These are phyloP conservation scores for Neurospora sp. DNA, from an alignment of 495 filamentous ascomycete species.

Conservation along the genomic window DNA sequence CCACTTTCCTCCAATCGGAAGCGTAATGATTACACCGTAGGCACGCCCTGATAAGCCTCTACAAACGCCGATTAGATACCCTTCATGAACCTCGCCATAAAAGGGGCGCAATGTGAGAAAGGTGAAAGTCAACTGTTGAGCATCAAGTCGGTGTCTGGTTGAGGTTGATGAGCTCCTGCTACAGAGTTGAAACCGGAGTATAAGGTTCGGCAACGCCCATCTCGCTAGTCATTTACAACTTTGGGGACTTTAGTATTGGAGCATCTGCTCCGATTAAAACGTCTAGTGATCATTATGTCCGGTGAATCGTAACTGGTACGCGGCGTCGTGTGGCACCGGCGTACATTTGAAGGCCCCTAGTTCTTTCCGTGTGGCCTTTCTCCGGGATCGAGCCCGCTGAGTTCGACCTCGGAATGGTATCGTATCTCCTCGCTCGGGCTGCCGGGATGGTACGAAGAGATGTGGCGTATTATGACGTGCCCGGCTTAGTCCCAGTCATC, in stretches of 20 bases:
- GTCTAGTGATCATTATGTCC: background rate
- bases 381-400: background rate
- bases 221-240: background rate
- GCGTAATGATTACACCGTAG: background rate
- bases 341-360: background rate
- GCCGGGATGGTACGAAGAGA: background rate
- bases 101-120: background rate
- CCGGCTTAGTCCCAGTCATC: conserved; percentile 65
- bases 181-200: background rate
- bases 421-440: background rate
- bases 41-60: background rate
- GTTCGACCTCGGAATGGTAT: background rate
- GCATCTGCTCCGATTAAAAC: background rate
- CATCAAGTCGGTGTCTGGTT: background rate
- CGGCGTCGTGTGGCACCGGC: background rate
- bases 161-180: background rate
- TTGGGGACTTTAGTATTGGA: background rate
- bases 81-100: background rate
- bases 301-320: background rate
- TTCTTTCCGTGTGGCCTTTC: background rate
- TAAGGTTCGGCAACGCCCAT: background rate
- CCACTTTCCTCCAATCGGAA: background rate
- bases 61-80: background rate
- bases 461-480: background rate
- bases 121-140: background rate